Conservation (phyloP, 139 green algal genomes). For the Chlorella sorokiniana region DNA sequence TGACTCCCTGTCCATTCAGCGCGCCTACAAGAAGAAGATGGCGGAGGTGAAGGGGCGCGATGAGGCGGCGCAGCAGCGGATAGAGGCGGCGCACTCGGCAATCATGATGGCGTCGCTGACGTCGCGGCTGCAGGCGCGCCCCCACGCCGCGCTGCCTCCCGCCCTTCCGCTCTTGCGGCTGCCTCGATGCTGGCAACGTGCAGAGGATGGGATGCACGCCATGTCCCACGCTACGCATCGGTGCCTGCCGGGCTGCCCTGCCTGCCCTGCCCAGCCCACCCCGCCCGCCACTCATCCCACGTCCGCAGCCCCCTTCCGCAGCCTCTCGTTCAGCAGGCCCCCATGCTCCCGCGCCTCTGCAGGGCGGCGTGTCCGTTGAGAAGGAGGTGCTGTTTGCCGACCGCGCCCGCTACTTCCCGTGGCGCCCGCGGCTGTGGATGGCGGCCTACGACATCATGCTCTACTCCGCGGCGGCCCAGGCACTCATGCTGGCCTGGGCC, state of each 20-base stretch:
- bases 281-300: background rate
- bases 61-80: slow-evolving; percentile 20
- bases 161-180: background rate
- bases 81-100: slow-evolving; percentile 61
- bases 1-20: slow-evolving; percentile 48
- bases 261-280: too few species aligned
- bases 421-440: slow-evolving; percentile 53
- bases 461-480: slow-evolving; percentile 38
- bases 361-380: slow-evolving; percentile 49
- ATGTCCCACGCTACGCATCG: too few species aligned
- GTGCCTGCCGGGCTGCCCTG: background rate
- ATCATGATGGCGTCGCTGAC: slow-evolving; percentile 65
- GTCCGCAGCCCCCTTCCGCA: background rate
- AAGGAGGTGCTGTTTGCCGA: slow-evolving; percentile 66
- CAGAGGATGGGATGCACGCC: background rate
- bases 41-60: slow-evolving; percentile 46
- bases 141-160: background rate
- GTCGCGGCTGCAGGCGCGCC: slow-evolving; percentile 40
- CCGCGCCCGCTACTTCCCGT: slow-evolving; percentile 59
- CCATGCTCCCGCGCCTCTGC: background rate
- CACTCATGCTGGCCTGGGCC: slow-evolving; percentile 48
- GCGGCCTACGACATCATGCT: slow-evolving; percentile 51
- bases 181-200: background rate
- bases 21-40: slow-evolving; percentile 55
- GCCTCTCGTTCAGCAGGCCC: too few species aligned